These are phyloP conservation scores for Kernera saxatilis DNA, from an alignment of 345 rosid species.

Conservation along the genomic window DNA sequence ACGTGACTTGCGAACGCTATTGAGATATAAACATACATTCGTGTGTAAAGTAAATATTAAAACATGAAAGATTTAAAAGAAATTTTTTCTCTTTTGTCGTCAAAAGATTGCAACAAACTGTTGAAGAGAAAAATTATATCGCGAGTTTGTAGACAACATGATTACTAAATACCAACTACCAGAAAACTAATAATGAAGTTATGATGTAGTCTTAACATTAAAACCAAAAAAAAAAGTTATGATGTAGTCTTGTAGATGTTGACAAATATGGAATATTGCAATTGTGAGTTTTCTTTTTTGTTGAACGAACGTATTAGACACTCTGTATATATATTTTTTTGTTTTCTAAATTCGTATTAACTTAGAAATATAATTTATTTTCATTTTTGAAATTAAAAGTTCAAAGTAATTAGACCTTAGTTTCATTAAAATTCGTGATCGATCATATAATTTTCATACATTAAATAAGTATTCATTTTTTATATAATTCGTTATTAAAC, in stretches of 20 bases:
- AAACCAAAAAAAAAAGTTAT: too few species aligned
- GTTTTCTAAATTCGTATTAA: background rate
- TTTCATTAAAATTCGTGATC: too few species aligned
- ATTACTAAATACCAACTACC: background rate
- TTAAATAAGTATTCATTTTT: too few species aligned
- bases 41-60: background rate
- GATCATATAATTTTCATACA: too few species aligned
- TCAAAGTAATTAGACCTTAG: too few species aligned
- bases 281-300: background rate
- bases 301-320: too few species aligned
- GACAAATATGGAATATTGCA: background rate
- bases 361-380: background rate
- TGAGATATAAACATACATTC: background rate
- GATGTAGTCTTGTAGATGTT: background rate
- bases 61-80: background rate
- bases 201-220: too few species aligned
- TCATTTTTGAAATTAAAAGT: too few species aligned
- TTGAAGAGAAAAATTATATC: background rate
- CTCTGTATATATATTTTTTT: background rate
- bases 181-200: background rate
- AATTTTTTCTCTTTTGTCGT: too few species aligned
- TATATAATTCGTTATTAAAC: too few species aligned
- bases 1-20: conserved; percentile 1
- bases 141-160: conserved; percentile 8
- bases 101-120: background rate